Evolutionary conservation across 805 yeast species (phyloP).

Genomic region (Monosporozyma servazzii): DNA sequence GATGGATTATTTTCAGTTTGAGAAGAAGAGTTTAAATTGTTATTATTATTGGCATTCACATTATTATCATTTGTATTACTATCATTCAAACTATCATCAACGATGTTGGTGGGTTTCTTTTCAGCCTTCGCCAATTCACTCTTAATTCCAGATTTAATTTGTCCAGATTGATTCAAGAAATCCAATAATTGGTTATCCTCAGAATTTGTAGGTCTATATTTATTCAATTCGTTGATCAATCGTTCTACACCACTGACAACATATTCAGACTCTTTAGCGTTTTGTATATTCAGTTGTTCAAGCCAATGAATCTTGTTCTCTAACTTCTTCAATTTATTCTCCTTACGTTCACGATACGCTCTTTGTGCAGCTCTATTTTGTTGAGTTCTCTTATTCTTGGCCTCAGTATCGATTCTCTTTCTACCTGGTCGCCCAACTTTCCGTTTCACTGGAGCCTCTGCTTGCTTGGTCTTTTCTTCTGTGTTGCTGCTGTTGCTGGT

Average conservation of each 20-base stretch:
- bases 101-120: not conserved
- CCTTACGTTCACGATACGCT: conserved; percentile 92
- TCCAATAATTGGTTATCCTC: not conserved
- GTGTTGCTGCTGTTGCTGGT: not conserved
- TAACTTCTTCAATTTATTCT: conserved; percentile 72
- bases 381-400: conserved; percentile 84
- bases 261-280: conserved; percentile 62
- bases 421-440: conserved; percentile 59
- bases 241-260: conserved; percentile 36
- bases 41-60: too few relatives aligned
- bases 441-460: not conserved
- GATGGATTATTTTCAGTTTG: not conserved
- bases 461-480: conserved; percentile 5
- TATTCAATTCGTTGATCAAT: conserved; percentile 64
- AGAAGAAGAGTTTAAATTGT: too few relatives aligned
- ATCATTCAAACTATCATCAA: not conserved
- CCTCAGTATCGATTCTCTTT: conserved; percentile 68
- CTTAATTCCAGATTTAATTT: not conserved
- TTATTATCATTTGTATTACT: not conserved
- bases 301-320: conserved; percentile 67
- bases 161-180: not conserved
- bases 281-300: conserved; percentile 63
- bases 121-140: not conserved
- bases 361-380: conserved; percentile 98
- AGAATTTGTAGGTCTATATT: conserved; percentile 22